A percentile compares a stretch with the other conserved stretches of the same genome.
Conservation (phyloP, 352 stramenopile species). For the Pythium diclinum region DNA sequence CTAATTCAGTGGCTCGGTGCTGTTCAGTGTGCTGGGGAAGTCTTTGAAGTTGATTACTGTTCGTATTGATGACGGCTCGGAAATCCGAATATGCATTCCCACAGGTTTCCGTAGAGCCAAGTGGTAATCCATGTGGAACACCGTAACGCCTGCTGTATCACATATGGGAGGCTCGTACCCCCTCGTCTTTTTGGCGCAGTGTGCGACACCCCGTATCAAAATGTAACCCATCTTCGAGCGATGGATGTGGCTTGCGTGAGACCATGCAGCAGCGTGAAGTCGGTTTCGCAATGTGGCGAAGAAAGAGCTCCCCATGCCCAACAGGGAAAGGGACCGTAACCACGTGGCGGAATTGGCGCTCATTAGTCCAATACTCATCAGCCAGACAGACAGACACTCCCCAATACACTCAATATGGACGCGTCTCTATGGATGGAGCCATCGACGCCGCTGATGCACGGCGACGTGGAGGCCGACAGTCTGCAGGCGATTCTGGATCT, state of each 20-base stretch:
- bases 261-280: background rate
- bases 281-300: slow-evolving; percentile 1
- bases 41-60: slow-evolving; percentile 3
- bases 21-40: too few relatives aligned
- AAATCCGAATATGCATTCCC: background rate
- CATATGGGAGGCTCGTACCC: background rate
- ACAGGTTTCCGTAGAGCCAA: background rate
- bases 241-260: background rate
- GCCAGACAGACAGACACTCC: background rate
- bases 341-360: too few relatives aligned
- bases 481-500: background rate
- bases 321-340: background rate
- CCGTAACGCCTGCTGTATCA: background rate
- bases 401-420: background rate
- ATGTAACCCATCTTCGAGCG: too few relatives aligned
- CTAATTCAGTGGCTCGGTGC: background rate
- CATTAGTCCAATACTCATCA: background rate
- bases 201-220: background rate
- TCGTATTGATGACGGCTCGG: background rate
- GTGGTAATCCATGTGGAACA: background rate
- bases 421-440: background rate
- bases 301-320: background rate
- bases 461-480: background rate
- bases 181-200: background rate
- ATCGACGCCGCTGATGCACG: background rate